Percentiles rank a stretch among this genome's conserved stretches.
These are phyloP conservation scores for Gastrolobium bilobum DNA, from an alignment of 306 rosid genomes.

Conservation along the genomic window DNA sequence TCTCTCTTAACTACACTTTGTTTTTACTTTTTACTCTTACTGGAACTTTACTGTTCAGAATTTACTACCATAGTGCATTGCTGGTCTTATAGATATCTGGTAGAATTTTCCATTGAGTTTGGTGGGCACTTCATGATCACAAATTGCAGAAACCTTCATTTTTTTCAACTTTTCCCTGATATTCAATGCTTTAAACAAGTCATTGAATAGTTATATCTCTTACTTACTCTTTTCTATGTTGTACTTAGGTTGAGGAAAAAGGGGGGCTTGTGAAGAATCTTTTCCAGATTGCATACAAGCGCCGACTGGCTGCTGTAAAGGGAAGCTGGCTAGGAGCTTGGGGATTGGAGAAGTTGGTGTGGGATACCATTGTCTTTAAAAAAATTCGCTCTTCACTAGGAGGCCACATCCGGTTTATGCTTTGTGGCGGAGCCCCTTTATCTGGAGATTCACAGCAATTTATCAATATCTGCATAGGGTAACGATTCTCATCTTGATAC, in stretches of 20 bases:
- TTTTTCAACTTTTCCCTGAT: background rate
- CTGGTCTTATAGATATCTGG: conserved; percentile 18
- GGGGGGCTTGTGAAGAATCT: conserved; percentile 76
- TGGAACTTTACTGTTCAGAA: background rate
- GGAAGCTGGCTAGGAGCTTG: conserved; percentile 99
- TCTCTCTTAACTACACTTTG: background rate
- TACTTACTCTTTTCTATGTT: conserved; percentile 37
- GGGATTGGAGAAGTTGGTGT: conserved; percentile 80
- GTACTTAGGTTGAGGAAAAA: conserved; percentile 73
- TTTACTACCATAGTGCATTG: conserved; percentile 17
- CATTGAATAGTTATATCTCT: background rate
- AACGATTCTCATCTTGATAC: conserved; percentile 41
- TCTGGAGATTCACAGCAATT: conserved; percentile 85
- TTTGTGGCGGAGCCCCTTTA: conserved; percentile 96
- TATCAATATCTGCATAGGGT: conserved; percentile 95
- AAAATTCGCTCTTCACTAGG: conserved; percentile 73
- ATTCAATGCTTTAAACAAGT: conserved; percentile 12
- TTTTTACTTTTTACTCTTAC: conserved; percentile 19
- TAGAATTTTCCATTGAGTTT: conserved; percentile 30
- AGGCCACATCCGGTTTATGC: conserved; percentile 77
- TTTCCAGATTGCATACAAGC: conserved; percentile 68
- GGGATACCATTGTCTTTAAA: conserved; percentile 78
- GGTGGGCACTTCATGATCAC: conserved; percentile 14
- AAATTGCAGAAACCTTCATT: background rate
- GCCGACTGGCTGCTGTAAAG: conserved; percentile 75